Conservation (phyloP, 2,329 filamentous ascomycete species). For the Ceratocystiopsis brevicomis region DNA sequence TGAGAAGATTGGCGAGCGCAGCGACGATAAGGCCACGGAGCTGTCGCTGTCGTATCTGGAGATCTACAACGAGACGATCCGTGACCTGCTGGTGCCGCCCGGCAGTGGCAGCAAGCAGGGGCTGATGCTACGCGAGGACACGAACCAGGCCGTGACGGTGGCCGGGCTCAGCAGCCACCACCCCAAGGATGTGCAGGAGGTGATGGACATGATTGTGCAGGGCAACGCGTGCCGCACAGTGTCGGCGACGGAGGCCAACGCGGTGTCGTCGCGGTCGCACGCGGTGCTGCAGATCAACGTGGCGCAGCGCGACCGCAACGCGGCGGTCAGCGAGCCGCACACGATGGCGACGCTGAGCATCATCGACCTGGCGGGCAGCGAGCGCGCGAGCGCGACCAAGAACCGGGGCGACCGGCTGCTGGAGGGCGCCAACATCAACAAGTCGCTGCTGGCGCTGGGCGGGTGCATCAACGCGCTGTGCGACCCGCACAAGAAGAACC, state of each 20-base stretch:
- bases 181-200: constrained; percentile 78
- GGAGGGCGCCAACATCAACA: constrained; percentile 98
- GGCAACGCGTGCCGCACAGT: constrained; percentile 92
- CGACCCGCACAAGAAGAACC: constrained; percentile 75
- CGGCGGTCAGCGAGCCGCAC: constrained; percentile 79
- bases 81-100: constrained; percentile 75
- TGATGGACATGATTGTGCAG: constrained; percentile 97
- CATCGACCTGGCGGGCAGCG: constrained; percentile 90
- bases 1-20: constrained; percentile 77
- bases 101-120: constrained; percentile 65
- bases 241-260: constrained; percentile 91
- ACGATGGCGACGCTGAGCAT: constrained; percentile 98
- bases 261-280: constrained; percentile 90
- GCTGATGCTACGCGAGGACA: constrained; percentile 85
- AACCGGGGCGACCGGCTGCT: constrained; percentile 80
- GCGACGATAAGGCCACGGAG: constrained; percentile 74
- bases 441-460: constrained; percentile 80
- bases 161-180: constrained; percentile 79
- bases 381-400: constrained; percentile 89
- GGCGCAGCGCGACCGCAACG: constrained; percentile 83
- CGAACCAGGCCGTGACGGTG: constrained; percentile 81
- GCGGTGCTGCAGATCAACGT: constrained; percentile 95
- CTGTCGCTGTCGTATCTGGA: constrained; percentile 88
- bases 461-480: constrained; percentile 98
- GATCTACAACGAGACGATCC: constrained; percentile 98